Evolutionary conservation across 495 filamentous ascomycete genomes (phyloP), one percentile per base, ranked within the genome.

Genomic region (Xylaria bambusicola): DNA sequence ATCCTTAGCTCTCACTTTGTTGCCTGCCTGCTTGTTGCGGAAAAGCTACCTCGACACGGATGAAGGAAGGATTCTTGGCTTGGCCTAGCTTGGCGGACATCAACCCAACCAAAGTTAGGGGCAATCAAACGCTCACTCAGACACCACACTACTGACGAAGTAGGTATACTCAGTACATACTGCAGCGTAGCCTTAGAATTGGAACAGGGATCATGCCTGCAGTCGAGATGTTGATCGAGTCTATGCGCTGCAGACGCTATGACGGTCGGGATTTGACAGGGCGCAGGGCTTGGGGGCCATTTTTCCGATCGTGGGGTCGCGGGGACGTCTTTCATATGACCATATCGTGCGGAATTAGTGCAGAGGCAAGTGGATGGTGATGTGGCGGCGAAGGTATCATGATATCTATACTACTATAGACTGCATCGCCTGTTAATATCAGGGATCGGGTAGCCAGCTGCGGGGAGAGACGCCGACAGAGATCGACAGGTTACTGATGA

Each of bases 161-260:
- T 17, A 46, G 44, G 23, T 15, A 46, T 24, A 12, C 44, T 36
- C 36, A 31, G 48, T n/a, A n/a, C n/a, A n/a, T 31, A 21, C 18
- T 52, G 49, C 17, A 17, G 26, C 13, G 49, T 12, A 40, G 18
- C 35, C 50, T 26, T 24, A 53, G 12, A 7, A 31, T 18, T 40
- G 35, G 51, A 41, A 53, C 51, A 42, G 23, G 50, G 21, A 17
- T 42, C 15, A 24, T 44, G 9, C 35, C 13, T 20, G 51, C 36
- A 42, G 23, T 6, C 23, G 44, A 5, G 20, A 23, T 17, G 26
- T 17, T 13, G 38, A 54, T 54, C 52, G 44, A 20, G 52, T 23
- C 41, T 44, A 44, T 44, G 26, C 24, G 10, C 52, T 54, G 52
- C 52, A 54, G 52, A 21, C 52, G 52, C 52, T 54, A 42, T 54